A percentile compares a stretch with the other conserved stretches of the same genome.
These are phyloP conservation scores for Pulveroboletus frians DNA, from an alignment of 768 basidiomycete genomes.

Conservation along the genomic window DNA sequence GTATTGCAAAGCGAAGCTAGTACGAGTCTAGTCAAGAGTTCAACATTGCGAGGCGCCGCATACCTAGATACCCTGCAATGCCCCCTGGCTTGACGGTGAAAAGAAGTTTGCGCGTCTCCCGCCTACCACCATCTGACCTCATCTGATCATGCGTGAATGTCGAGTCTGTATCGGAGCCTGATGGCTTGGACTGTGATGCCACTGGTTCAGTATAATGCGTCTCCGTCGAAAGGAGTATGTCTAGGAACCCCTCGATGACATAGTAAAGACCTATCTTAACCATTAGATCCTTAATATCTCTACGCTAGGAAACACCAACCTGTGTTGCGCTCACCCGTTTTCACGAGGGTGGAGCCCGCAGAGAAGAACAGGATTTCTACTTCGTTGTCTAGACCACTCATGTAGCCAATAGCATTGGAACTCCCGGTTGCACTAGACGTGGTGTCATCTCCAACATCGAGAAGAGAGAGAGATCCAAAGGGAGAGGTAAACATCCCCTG, in stretches of 20 bases:
- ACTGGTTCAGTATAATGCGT: conserved; percentile 1
- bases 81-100: conserved; percentile 97
- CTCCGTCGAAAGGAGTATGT: conserved; percentile 68
- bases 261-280: conserved; percentile 68
- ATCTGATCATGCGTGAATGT: conserved; percentile 30
- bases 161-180: conserved; percentile 34
- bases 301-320: conserved; percentile 39
- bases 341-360: conserved; percentile 79
- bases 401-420: conserved; percentile 49
- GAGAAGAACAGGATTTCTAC: conserved; percentile 94
- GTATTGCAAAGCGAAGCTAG: conserved; percentile 85
- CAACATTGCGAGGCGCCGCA: conserved; percentile 9
- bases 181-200: conserved; percentile 17
- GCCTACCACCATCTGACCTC: conserved; percentile 27
- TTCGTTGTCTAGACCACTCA: conserved; percentile 89
- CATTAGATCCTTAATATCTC: not conserved
- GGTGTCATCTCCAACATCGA: conserved; percentile 70
- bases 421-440: conserved; percentile 58
- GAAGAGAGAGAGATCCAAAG: conserved; percentile 67
- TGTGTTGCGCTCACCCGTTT: conserved; percentile 84
- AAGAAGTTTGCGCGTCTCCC: conserved; percentile 56
- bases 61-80: conserved; percentile 93
- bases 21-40: not conserved
- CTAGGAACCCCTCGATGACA: conserved; percentile 93
- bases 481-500: conserved; percentile 51